A percentile compares a stretch with the other conserved stretches of the same genome.
Conservation (phyloP, 805 yeast species). For the Metschnikowia hibisci region DNA sequence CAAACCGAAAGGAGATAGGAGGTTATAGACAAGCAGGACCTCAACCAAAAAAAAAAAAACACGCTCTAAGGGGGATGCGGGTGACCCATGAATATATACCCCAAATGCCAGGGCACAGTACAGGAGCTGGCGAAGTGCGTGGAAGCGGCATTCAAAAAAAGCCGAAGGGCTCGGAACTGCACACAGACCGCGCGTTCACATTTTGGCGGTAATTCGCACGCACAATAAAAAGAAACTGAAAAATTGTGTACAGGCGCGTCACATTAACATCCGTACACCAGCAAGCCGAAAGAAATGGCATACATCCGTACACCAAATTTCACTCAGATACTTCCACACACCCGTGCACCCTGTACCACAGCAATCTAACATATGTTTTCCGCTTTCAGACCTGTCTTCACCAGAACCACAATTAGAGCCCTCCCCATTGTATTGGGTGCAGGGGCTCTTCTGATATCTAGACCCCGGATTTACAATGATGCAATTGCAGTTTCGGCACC, state of each 20-base stretch:
- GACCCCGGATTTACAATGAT: constrained; percentile 12
- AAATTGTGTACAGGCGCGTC: background rate
- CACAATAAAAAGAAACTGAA: background rate
- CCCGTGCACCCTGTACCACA: constrained; percentile 1
- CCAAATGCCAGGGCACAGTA: background rate
- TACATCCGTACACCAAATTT: background rate
- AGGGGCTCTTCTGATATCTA: constrained; percentile 10
- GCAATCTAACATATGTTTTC: constrained; percentile 12
- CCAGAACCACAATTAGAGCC: constrained; percentile 11
- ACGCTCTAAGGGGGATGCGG: constrained; percentile 1
- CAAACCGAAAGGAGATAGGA: background rate
- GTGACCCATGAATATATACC: constrained; percentile 2
- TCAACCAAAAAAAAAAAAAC: background rate
- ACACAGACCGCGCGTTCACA: background rate
- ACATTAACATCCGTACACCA: background rate
- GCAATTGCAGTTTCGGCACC: constrained; percentile 14
- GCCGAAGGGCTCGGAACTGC: constrained; percentile 2
- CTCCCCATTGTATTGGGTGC: constrained; percentile 16
- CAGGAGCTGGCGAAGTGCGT: constrained; percentile 6
- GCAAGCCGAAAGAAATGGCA: background rate
- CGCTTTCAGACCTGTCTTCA: constrained; percentile 12
- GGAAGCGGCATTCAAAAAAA: constrained; percentile 2
- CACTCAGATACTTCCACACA: too few relatives aligned
- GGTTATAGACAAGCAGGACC: background rate
- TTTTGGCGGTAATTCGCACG: constrained; percentile 1